Evolutionary conservation across 2,329 filamentous ascomycete genomes (phyloP), one percentile per base, ranked within the genome.

Genomic region (Phialemonium atrogriseum): DNA sequence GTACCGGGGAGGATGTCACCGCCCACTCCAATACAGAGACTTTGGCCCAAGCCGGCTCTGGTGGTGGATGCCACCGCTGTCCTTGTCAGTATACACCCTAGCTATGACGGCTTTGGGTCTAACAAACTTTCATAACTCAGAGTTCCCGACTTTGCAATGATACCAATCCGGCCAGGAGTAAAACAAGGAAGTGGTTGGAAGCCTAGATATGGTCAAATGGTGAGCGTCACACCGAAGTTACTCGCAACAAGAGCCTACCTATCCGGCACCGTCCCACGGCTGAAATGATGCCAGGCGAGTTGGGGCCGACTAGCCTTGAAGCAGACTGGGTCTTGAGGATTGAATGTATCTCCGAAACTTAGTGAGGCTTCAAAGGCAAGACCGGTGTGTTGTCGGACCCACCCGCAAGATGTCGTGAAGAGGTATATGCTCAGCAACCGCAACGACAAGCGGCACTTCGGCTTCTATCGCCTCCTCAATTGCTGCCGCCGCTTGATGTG

Each of bases 401-500:
- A 44, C 41, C 58, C 80, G 70, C 42, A 88, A 65, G 50, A 88
- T 79, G 47, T 88, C 82, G 51, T 87, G 81, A 12, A 86, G 59
- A 0, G 84, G 84, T 20, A 88, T 80, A 51, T 87, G 81, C 51
- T 89, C 84, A 5, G 84, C 82, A 6, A 89, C 83, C 5, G 81
- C 80, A 6, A 87, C 81, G 14, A 88, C 76, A 2, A 88, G 66
- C 0, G 82, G 80, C 1, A 88, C 77, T 48, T 88, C 81, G 0
- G 82, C 82, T 49, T 84, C 81, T 35, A 89, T 79, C 2, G 84
- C 83, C 51, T 88, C 82, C 51, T 84, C 78, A 45, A 89, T 87
- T 1, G 84, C 84, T 16, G 66, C 64, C 0, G 77, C 68, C 2
- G 83, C 84, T 42, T 82, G 74, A 37, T 77, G 72, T n/a, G 83